These are phyloP conservation scores for Discostella pseudostelligera DNA, from an alignment of 108 stramenopile genomes.

Conservation along the genomic window DNA sequence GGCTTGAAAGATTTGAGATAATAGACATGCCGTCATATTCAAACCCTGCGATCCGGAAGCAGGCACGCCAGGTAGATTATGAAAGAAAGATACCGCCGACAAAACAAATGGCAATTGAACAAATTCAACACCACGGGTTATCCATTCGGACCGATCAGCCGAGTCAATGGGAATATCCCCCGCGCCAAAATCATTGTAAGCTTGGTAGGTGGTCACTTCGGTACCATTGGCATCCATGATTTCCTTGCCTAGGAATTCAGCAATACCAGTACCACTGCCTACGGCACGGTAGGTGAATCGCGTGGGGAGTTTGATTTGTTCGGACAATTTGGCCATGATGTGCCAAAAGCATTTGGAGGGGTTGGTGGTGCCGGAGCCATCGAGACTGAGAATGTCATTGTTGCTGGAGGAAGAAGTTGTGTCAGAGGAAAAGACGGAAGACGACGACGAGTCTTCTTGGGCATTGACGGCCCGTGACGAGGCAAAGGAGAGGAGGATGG, in stretches of 20 bases:
- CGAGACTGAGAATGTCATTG: conserved; percentile 31
- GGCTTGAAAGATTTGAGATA: conserved; percentile 74
- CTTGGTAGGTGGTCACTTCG: conserved; percentile 14
- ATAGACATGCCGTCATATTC: conserved; percentile 67
- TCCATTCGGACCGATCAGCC: conserved; percentile 41
- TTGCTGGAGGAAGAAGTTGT: background rate
- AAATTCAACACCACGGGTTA: conserved; percentile 34
- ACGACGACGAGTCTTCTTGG: conserved; percentile 1
- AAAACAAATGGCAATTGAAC: conserved; percentile 80
- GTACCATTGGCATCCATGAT: conserved; percentile 26
- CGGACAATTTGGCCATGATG: conserved; percentile 65
- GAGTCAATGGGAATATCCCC: conserved; percentile 77
- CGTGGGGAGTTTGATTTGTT: conserved; percentile 59
- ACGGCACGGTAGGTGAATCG: conserved; percentile 86
- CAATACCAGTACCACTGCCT: conserved; percentile 74
- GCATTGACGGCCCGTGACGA: background rate
- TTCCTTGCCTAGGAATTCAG: conserved; percentile 71
- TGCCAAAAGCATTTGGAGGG: conserved; percentile 85
- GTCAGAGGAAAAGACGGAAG: background rate
- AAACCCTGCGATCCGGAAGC: conserved; percentile 12
- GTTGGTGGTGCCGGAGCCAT: conserved; percentile 88
- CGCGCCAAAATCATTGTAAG: conserved; percentile 68
- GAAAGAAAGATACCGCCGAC: conserved; percentile 75
- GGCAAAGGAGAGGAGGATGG: background rate
- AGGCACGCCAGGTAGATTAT: conserved; percentile 62